phyloP scores from a whole-genome alignment of 2,329 filamentous ascomycete species.

The Tolypocladium ophioglossoides region DNA sequence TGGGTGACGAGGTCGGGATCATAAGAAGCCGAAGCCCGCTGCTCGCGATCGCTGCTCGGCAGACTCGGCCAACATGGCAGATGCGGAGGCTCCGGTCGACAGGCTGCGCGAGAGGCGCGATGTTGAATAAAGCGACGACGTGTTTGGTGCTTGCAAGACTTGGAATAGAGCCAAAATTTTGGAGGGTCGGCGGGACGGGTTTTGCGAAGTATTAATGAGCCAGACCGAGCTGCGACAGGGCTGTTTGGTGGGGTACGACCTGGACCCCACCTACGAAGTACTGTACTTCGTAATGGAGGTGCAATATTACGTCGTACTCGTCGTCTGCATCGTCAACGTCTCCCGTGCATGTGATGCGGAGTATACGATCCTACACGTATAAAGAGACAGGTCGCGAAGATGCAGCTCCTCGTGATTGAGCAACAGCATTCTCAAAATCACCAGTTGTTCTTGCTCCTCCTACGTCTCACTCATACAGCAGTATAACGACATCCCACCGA shows the following conservation, averaged over 20 bases:
- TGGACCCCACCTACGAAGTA: neutral
- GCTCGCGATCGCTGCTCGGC: constrained; percentile 1
- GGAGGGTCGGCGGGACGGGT: neutral
- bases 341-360: neutral
- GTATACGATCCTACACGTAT: too few relatives aligned
- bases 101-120: neutral
- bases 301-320: too few relatives aligned
- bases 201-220: neutral
- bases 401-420: neutral
- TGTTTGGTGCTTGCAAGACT: neutral
- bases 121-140: neutral
- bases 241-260: constrained; percentile 1
- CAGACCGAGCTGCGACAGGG: neutral
- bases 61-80: constrained; percentile 5
- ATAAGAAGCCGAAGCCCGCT: constrained; percentile 1
- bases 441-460: neutral
- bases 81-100: neutral
- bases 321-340: neutral
- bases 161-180: neutral
- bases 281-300: too few relatives aligned
- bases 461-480: neutral
- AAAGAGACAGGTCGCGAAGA: neutral
- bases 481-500: neutral
- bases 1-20: neutral
- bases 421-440: neutral